Base-by-base conservation (phyloP, 2,329 filamentous ascomycete genomes). In the Trichoderma sp. region DNA sequence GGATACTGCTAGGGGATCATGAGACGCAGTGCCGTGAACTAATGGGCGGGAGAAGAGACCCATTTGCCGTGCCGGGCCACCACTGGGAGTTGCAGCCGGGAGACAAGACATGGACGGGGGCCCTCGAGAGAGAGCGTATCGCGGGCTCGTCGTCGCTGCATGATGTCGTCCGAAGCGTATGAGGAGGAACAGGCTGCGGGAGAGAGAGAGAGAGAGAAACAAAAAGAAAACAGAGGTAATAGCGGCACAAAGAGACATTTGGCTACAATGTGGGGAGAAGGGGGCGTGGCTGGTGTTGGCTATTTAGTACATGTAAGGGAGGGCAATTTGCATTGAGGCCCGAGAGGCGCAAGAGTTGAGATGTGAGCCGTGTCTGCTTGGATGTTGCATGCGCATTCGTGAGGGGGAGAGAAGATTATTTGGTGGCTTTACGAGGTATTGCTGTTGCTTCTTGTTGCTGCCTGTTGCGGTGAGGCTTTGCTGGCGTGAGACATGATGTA, bases 271-370 rank as follows among this genome's bases (percentile, higher is more conserved):
- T 39, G 34, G 34, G 5, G 34, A 39, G 34, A 5, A 14, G 50
- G 50, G 17, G 28, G 50, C 17, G n/a, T 21, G 50, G 28, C 5
- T 21, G 34, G 12, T 39, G 34, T 14, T 39, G 34, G 34, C 34
- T 39, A 39, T 39, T 39, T 14, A 39, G 34, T 52, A 52, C 34
- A 52, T 52, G 50, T 52, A 52, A 52, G 50, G 50, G 50, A 52
- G 28, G n/a, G 28, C 12, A 39, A 39, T n/a, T 7, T 52, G 50
- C 26, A 21, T 14, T 14, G 5, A 52, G 34, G 12, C 34, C 14
- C 30, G n/a, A 52, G 30, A 34, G 30, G 30, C 30, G 30, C 30
- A 34, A 7, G 30, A 30, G 50, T 30, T 52, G 10, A 52, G 50
- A 52, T 30, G 9, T 52, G 50, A 34, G 50, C 50, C 30, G 28